Evolutionary conservation across 305 asterid genomes (phyloP).

Genomic region (Rubia peregrina): DNA sequence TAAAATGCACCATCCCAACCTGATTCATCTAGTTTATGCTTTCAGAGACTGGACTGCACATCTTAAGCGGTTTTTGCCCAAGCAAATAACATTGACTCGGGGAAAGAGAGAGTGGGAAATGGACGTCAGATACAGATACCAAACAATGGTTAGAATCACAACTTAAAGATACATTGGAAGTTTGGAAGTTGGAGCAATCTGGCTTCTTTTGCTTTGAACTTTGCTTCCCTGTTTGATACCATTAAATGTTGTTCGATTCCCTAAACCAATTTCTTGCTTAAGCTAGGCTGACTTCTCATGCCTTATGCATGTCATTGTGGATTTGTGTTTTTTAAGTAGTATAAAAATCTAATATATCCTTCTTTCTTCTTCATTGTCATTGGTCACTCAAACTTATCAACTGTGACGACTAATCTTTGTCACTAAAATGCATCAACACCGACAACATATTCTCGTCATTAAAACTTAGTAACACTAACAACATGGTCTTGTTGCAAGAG

Average conservation of each 20-base stretch:
- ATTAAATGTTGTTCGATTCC: not conserved
- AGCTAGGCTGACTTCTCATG: not conserved
- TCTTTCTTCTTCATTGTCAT: no score
- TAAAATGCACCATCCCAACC: conserved; percentile 1
- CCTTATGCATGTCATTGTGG: not conserved
- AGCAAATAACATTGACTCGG: conserved; percentile 84
- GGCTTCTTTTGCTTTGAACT: not conserved
- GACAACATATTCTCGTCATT: no score
- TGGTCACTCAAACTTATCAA: no score
- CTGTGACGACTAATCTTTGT: no score
- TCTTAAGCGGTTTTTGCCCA: conserved; percentile 74
- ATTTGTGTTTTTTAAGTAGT: conserved; percentile 1
- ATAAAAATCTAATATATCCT: not conserved
- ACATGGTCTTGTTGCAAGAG: no score
- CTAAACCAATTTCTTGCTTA: not conserved
- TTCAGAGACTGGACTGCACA: conserved; percentile 87
- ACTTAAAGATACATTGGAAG: not conserved
- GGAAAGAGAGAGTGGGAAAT: conserved; percentile 91
- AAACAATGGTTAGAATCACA: conserved; percentile 58
- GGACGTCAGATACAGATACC: conserved; percentile 79
- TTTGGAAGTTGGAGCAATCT: not conserved
- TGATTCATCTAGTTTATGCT: conserved; percentile 7
- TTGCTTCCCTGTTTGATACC: not conserved
- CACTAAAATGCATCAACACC: no score
- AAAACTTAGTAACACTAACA: no score